A percentile compares a stretch with the other conserved stretches of the same genome.
Evolutionary conservation across 1,284 basidiomycete genomes (phyloP).

Genomic region (Rhodotorula sp.): DNA sequence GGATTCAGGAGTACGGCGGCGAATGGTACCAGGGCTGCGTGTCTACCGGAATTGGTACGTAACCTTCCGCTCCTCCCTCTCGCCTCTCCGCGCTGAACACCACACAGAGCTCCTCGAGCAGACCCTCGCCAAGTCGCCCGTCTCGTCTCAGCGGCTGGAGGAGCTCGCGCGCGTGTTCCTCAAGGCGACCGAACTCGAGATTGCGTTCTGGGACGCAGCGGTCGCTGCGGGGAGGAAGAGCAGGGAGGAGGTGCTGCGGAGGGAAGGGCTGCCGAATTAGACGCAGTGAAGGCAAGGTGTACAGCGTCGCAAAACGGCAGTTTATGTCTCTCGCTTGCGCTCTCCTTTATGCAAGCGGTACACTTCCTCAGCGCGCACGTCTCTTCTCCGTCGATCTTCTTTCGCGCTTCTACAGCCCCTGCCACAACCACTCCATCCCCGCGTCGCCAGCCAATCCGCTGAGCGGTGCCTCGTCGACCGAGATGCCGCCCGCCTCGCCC

Average conservation of each 20-base stretch:
- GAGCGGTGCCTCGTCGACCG: too few relatives aligned
- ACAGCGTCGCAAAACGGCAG: too few relatives aligned
- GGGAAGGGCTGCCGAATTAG: constrained; percentile 2
- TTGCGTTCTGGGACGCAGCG: constrained; percentile 86
- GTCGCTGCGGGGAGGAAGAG: constrained; percentile 49
- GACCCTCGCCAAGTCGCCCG: constrained; percentile 64
- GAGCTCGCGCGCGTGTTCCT: constrained; percentile 76
- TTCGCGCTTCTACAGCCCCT: too few relatives aligned
- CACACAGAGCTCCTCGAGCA: constrained; percentile 64
- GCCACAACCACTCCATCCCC: too few relatives aligned
- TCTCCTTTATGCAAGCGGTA: too few relatives aligned
- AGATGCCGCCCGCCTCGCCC: too few relatives aligned
- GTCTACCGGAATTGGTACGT: not conserved
- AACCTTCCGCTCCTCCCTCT: too few relatives aligned
- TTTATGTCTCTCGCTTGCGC: too few relatives aligned
- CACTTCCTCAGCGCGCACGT: too few relatives aligned
- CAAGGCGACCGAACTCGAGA: constrained; percentile 75
- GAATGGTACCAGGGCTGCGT: constrained; percentile 61
- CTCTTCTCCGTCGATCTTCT: not conserved
- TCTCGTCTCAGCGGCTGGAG: constrained; percentile 62
- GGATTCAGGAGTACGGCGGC: constrained; percentile 61
- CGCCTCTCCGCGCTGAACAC: not conserved
- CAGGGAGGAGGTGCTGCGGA: not conserved
- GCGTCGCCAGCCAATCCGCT: too few relatives aligned
- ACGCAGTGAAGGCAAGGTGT: not conserved